These are phyloP conservation scores for Colletotrichum liaoningense DNA, from an alignment of 2,329 filamentous ascomycete species.

Conservation along the genomic window DNA sequence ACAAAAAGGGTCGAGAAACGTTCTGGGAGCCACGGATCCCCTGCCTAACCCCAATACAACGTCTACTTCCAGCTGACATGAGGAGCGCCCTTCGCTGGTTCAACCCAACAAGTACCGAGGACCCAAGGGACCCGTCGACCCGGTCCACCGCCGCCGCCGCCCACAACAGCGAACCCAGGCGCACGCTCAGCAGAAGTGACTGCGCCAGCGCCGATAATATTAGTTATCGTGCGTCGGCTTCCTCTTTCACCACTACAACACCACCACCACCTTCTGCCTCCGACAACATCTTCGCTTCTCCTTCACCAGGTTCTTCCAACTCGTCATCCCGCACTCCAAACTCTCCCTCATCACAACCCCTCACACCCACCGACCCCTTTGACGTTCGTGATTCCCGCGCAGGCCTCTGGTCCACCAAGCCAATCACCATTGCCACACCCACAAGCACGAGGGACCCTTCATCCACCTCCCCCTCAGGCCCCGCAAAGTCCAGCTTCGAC, in stretches of 20 bases:
- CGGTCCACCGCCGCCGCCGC: constrained; percentile 38
- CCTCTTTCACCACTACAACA: constrained; percentile 33
- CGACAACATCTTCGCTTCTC: constrained; percentile 39
- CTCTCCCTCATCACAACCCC: constrained; percentile 57
- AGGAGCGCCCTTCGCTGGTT: constrained; percentile 38
- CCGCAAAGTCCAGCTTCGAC: constrained; percentile 40
- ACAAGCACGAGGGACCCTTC: constrained; percentile 37
- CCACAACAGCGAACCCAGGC: constrained; percentile 34
- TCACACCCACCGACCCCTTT: constrained; percentile 52
- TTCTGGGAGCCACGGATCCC: constrained; percentile 35
- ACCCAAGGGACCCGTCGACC: constrained; percentile 37
- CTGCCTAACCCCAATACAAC: constrained; percentile 36
- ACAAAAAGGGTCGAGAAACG: constrained; percentile 37
- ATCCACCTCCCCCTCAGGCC: constrained; percentile 40
- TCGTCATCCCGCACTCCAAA: constrained; percentile 47
- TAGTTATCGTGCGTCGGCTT: constrained; percentile 50
- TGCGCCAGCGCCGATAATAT: constrained; percentile 46
- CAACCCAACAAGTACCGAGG: constrained; percentile 39
- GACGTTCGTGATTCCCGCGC: constrained; percentile 38
- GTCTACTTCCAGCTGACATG: constrained; percentile 37
- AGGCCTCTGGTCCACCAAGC: constrained; percentile 45
- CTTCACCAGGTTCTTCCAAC: constrained; percentile 45
- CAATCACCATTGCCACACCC: constrained; percentile 48
- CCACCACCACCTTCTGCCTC: constrained; percentile 42
- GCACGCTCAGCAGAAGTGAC: constrained; percentile 30